Evolutionary conservation across 768 basidiomycete species (phyloP).

Genomic region (Russula lepida): DNA sequence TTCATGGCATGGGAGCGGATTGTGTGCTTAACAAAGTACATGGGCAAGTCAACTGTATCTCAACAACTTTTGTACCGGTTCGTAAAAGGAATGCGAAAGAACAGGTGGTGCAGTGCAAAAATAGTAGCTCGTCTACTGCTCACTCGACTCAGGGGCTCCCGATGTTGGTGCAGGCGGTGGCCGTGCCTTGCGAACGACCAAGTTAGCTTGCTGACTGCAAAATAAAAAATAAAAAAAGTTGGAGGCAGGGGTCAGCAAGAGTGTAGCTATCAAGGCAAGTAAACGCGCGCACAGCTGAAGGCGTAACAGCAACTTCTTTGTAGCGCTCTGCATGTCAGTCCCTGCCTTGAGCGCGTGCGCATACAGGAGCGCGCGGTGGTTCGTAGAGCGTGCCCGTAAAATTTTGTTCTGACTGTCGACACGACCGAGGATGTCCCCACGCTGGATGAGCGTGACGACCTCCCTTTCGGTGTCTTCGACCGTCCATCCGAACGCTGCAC

Average conservation of each 20-base stretch:
- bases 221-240: neutral
- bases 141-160: constrained; percentile 2
- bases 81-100: neutral
- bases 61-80: constrained; percentile 2
- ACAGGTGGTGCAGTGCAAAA: neutral
- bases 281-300: constrained; percentile 68
- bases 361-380: constrained; percentile 72
- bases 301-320: constrained; percentile 70
- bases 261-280: neutral
- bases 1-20: neutral
- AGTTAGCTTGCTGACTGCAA: constrained; percentile 69
- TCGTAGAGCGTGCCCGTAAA: constrained; percentile 67
- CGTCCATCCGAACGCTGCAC: constrained; percentile 75
- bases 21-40: constrained; percentile 3
- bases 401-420: constrained; percentile 93
- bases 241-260: neutral
- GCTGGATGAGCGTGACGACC: constrained; percentile 71
- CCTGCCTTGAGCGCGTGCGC: constrained; percentile 67
- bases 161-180: constrained; percentile 27
- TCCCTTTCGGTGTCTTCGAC: constrained; percentile 62
- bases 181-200: constrained; percentile 54
- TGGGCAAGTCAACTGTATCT: constrained; percentile 3
- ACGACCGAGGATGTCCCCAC: constrained; percentile 68
- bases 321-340: constrained; percentile 58
- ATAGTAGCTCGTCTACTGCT: constrained; percentile 8